These are phyloP conservation scores for Coemansia reversa DNA, from an alignment of 192 early-diverging fungal species.

Conservation along the genomic window DNA sequence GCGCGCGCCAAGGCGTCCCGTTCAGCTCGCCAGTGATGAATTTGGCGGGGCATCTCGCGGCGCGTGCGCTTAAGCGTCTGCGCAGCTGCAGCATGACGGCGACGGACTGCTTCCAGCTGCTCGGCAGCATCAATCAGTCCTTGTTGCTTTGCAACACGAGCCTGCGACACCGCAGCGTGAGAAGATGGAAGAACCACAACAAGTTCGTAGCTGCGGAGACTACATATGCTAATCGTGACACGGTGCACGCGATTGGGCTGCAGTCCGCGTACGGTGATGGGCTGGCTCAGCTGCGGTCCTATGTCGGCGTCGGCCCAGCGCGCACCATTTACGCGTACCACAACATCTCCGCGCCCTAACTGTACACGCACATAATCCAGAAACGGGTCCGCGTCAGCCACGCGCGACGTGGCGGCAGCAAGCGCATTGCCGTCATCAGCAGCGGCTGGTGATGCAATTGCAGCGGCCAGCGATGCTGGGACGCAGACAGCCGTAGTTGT, in stretches of 20 bases:
- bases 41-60: slow-evolving; percentile 18
- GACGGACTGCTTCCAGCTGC: slow-evolving; percentile 1
- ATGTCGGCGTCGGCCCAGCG: slow-evolving; percentile 36
- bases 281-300: slow-evolving; percentile 8
- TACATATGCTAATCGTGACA: slow-evolving; percentile 26
- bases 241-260: slow-evolving; percentile 7
- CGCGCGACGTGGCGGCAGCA: slow-evolving; percentile 1
- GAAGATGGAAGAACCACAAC: slow-evolving; percentile 15
- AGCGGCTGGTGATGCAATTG: slow-evolving; percentile 7
- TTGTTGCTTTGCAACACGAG: slow-evolving; percentile 1
- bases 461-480: slow-evolving; percentile 27
- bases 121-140: slow-evolving; percentile 5
- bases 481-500: slow-evolving; percentile 34
- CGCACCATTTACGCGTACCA: slow-evolving; percentile 43
- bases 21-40: slow-evolving; percentile 27
- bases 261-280: slow-evolving; percentile 27
- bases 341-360: slow-evolving; percentile 30
- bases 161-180: not conserved
- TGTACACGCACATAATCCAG: slow-evolving; percentile 37
- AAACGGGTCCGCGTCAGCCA: slow-evolving; percentile 29
- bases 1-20: slow-evolving; percentile 19
- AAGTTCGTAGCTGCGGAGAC: slow-evolving; percentile 47
- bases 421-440: not conserved
- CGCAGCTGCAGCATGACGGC: not conserved
- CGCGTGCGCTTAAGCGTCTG: slow-evolving; percentile 19